Percentiles rank a stretch among this genome's conserved stretches.
phyloP scores from a whole-genome alignment of 2,329 filamentous ascomycete species.

The Colletotrichum karsti region DNA sequence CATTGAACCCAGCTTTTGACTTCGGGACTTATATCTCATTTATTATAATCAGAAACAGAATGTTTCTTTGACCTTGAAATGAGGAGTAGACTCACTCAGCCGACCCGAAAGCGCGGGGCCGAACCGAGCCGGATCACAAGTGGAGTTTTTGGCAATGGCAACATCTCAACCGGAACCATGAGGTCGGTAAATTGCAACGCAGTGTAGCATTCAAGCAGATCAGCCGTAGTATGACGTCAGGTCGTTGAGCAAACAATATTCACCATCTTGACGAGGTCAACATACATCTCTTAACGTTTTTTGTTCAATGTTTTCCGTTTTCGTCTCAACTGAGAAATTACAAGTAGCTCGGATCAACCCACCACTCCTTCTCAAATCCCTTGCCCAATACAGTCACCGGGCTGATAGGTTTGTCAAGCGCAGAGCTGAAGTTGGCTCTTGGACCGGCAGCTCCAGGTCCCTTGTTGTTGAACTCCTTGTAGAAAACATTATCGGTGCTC shows the following conservation, averaged over 20 bases:
- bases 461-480: constrained; percentile 60
- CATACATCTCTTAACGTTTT: no score
- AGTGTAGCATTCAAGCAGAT: no score
- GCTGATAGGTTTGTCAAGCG: background rate
- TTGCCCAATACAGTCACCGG: background rate
- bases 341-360: constrained; percentile 20
- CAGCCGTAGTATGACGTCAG: no score
- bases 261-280: no score
- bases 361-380: constrained; percentile 25
- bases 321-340: background rate
- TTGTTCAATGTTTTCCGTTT: no score
- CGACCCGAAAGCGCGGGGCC: background rate
- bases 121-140: background rate
- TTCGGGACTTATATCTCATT: no score
- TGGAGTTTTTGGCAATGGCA: no score
- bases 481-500: constrained; percentile 56
- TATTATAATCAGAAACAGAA: no score
- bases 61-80: no score
- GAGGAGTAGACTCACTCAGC: background rate
- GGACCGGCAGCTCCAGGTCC: constrained; percentile 51
- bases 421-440: constrained; percentile 9
- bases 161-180: no score
- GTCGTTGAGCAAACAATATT: background rate
- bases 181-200: no score
- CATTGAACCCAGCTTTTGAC: no score